Conservation (phyloP, 73 alveolate species). For the Paramecium biaurelia region DNA sequence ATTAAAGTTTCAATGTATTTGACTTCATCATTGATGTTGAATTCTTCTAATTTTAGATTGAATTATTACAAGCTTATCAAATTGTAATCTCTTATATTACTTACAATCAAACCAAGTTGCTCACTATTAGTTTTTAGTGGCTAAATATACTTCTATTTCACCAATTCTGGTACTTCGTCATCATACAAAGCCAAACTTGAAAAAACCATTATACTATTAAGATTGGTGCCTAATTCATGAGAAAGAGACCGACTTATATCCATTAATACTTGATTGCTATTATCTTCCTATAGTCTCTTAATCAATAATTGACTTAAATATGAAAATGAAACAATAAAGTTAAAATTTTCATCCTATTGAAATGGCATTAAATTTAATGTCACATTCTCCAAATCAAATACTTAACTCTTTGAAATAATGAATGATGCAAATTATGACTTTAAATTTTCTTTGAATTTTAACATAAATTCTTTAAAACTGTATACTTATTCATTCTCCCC, state of each 20-base stretch:
- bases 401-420: neutral
- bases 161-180: neutral
- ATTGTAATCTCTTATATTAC: constrained; percentile 22
- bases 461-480: neutral
- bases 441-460: neutral
- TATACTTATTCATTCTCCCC: neutral
- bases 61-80: neutral
- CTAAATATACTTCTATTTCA: neutral
- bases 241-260: neutral
- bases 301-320: neutral
- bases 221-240: constrained; percentile 28
- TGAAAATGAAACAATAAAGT: neutral
- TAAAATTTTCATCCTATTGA: neutral
- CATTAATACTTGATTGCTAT: neutral
- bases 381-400: neutral
- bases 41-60: neutral
- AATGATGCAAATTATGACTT: neutral
- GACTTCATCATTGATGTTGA: neutral
- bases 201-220: neutral
- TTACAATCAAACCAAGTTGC: neutral
- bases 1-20: neutral
- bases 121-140: neutral
- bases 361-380: neutral
- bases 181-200: neutral
- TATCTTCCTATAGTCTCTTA: neutral